Evolutionary conservation across 345 rosid genomes (phyloP).

Genomic region (Aethionema arabicum): DNA sequence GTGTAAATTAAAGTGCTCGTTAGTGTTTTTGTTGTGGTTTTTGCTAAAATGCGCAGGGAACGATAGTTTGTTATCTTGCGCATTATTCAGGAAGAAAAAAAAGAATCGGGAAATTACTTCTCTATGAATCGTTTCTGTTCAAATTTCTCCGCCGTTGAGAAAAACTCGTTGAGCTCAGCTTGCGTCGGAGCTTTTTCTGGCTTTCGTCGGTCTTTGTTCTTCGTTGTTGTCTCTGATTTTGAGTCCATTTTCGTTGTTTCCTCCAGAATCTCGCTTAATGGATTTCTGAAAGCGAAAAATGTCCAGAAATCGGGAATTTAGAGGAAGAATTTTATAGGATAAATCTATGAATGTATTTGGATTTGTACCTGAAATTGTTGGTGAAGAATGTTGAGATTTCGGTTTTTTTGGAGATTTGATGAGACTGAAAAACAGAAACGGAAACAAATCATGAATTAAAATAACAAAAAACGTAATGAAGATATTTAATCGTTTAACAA

Average conservation of each 20-base stretch:
- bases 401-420: conserved; percentile 33
- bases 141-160: conserved; percentile 42
- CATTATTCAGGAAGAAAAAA: background rate
- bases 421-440: conserved; percentile 13
- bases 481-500: background rate
- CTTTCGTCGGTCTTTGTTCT: background rate
- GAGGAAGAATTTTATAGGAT: conserved; percentile 15
- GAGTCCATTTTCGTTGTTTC: conserved; percentile 35
- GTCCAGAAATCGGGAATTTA: background rate
- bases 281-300: conserved; percentile 6
- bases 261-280: conserved; percentile 32
- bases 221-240: conserved; percentile 11
- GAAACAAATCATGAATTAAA: background rate
- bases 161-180: conserved; percentile 50
- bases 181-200: conserved; percentile 30
- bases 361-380: conserved; percentile 29
- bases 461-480: background rate
- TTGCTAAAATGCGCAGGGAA: background rate
- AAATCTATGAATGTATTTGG: background rate
- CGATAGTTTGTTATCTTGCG: conserved; percentile 34
- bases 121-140: conserved; percentile 50
- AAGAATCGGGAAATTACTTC: conserved; percentile 38
- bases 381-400: conserved; percentile 28
- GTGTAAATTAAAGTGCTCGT: conserved; percentile 6
- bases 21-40: background rate